phyloP scores from a whole-genome alignment of 2,329 filamentous ascomycete species.

The Cryphonectria carpinicola region DNA sequence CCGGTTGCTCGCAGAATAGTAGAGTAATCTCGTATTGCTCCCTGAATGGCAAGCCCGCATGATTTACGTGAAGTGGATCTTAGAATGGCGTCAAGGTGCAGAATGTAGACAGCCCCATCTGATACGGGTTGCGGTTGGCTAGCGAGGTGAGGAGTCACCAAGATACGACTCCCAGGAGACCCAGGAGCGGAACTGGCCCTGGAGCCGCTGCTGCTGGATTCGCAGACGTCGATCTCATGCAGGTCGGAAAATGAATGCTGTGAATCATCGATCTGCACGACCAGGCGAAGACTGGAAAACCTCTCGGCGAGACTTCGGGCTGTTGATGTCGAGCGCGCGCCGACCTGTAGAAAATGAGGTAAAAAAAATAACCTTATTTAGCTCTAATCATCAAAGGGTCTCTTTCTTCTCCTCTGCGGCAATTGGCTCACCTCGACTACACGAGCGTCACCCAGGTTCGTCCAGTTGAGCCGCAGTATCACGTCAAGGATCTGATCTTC shows the following conservation, averaged over 20 bases:
- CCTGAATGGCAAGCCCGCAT: constrained; percentile 26
- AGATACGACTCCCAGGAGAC: not conserved
- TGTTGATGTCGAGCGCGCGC: constrained; percentile 7
- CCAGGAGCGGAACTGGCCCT: not conserved
- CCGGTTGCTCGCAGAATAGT: constrained; percentile 36
- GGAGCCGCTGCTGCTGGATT: not conserved
- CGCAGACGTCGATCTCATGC: not conserved
- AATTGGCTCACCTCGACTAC: constrained; percentile 36
- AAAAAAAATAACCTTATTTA: no score
- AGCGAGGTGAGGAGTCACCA: not conserved
- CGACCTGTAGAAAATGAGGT: not conserved
- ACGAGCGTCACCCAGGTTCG: constrained; percentile 33
- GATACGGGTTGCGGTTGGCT: constrained; percentile 35
- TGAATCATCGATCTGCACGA: constrained; percentile 34
- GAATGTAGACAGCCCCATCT: constrained; percentile 42
- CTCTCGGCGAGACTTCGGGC: constrained; percentile 30
- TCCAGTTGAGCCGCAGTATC: constrained; percentile 36
- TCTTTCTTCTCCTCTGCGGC: not conserved
- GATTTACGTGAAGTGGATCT: not conserved
- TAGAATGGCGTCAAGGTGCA: constrained; percentile 34
- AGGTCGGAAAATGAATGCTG: not conserved
- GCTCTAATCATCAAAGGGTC: not conserved
- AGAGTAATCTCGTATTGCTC: constrained; percentile 40
- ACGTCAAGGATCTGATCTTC: constrained; percentile 34
- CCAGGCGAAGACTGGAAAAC: constrained; percentile 35